Percentiles rank a stretch among this genome's conserved stretches.
Evolutionary conservation across 2,329 filamentous ascomycete genomes (phyloP).

Genomic region (Phialocephala subalpina): DNA sequence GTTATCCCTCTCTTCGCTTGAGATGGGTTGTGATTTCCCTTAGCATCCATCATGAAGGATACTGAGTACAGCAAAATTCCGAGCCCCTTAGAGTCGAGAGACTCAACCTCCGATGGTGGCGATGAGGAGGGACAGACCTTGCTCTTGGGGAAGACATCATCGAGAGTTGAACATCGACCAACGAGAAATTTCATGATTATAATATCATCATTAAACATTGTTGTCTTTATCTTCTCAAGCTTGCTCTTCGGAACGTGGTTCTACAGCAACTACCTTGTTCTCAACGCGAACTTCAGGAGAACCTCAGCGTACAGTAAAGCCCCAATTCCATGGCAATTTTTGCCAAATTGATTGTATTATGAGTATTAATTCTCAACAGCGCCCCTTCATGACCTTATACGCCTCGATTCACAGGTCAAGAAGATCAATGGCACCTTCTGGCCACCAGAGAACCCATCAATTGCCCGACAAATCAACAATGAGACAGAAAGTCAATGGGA

Average conservation of each 20-base stretch:
- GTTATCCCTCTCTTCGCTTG: background rate
- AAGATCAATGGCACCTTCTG: constrained; percentile 2
- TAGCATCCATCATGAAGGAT: background rate
- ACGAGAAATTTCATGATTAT: background rate
- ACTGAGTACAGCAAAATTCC: constrained; percentile 1
- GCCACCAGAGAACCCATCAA: background rate
- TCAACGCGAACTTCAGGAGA: background rate
- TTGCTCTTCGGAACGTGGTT: background rate
- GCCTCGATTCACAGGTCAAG: background rate
- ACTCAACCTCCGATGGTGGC: background rate
- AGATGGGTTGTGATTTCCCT: background rate
- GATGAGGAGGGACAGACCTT: background rate
- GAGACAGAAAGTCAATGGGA: background rate
- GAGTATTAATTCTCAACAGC: constrained; percentile 1
- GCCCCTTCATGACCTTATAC: background rate
- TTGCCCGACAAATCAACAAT: background rate
- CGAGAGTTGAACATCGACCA: background rate
- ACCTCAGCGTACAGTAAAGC: background rate
- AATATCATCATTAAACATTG: background rate
- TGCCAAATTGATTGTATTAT: constrained; percentile 1
- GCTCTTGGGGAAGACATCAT: background rate
- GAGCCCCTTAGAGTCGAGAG: background rate
- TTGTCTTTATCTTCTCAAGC: background rate
- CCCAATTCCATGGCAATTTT: background rate
- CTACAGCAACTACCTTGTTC: background rate